Conservation (phyloP, 352 stramenopile species). For the Phytophthora pseudosyringae region DNA sequence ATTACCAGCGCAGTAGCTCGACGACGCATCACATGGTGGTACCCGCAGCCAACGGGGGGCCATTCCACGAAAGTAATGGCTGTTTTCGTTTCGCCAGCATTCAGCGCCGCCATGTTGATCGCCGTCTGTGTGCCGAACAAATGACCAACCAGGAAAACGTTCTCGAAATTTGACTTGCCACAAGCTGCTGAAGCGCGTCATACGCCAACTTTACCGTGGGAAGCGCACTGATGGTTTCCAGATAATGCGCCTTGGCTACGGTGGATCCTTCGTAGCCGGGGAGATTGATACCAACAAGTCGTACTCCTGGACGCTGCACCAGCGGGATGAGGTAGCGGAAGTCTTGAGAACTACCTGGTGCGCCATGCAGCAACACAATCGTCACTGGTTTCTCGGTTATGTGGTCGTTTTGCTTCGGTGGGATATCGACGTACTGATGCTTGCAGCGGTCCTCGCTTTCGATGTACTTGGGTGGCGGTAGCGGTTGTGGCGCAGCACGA, state of each 20-base stretch:
- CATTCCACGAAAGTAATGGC: conserved; percentile 32
- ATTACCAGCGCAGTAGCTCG: conserved; percentile 38
- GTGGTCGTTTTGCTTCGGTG: neutral
- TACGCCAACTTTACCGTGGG: conserved; percentile 35
- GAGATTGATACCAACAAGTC: conserved; percentile 42
- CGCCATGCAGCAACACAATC: conserved; percentile 57
- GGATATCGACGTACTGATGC: conserved; percentile 42
- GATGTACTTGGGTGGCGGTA: conserved; percentile 30
- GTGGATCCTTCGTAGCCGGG: conserved; percentile 35
- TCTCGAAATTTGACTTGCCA: neutral
- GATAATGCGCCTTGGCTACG: conserved; percentile 25
- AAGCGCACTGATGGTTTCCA: conserved; percentile 42
- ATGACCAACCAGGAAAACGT: conserved; percentile 51
- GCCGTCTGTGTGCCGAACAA: conserved; percentile 53
- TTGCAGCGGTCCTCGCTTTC: conserved; percentile 32
- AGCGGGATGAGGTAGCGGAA: conserved; percentile 56
- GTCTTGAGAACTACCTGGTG: conserved; percentile 51
- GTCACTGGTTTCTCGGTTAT: conserved; percentile 22
- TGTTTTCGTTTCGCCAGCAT: conserved; percentile 4
- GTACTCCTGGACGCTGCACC: conserved; percentile 8
- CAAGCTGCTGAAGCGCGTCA: conserved; percentile 28
- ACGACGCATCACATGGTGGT: conserved; percentile 46
- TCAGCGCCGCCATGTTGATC: conserved; percentile 49
- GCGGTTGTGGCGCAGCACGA: conserved; percentile 25
- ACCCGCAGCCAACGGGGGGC: conserved; percentile 43